Evolutionary conservation across 192 early-diverging fungal genomes (phyloP).

Genomic region (Backusella luteola): DNA sequence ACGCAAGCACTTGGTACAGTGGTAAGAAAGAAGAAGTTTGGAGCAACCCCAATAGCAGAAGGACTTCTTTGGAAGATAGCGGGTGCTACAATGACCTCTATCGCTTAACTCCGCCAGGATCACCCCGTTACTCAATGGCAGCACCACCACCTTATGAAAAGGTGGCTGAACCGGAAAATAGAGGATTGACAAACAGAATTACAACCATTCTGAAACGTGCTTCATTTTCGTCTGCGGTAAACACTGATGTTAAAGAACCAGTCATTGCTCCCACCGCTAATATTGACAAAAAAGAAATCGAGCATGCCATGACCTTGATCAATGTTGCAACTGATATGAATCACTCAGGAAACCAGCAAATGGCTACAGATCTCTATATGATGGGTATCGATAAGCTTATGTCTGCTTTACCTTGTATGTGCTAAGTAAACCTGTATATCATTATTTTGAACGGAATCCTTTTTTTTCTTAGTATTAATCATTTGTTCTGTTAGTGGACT

Average conservation of each 20-base stretch:
- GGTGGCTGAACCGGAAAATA: conserved; percentile 2
- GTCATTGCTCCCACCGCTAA: neutral
- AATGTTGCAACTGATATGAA: conserved; percentile 26
- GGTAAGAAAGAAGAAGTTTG: neutral
- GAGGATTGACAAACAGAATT: neutral
- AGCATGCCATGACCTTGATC: conserved; percentile 23
- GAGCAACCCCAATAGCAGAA: neutral
- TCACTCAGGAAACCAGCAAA: conserved; percentile 19
- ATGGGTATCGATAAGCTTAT: conserved; percentile 27
- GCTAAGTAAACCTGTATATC: neutral
- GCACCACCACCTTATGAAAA: conserved; percentile 23
- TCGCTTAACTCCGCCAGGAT: conserved; percentile 11
- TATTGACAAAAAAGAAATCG: conserved; percentile 17
- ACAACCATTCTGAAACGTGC: conserved; percentile 9
- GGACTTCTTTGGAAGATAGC: conserved; percentile 3
- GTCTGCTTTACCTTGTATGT: conserved; percentile 21
- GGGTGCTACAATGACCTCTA: neutral
- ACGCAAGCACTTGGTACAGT: neutral
- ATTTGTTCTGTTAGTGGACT: conserved; percentile 14
- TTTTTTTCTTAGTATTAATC: neutral
- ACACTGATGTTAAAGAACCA: neutral
- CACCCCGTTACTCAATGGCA: conserved; percentile 16
- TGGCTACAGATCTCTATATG: conserved; percentile 28
- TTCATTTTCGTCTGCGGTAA: conserved; percentile 9
- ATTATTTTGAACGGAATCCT: neutral